phyloP scores from a whole-genome alignment of 208 protist genomes.

The Trypanosoma grayi region DNA sequence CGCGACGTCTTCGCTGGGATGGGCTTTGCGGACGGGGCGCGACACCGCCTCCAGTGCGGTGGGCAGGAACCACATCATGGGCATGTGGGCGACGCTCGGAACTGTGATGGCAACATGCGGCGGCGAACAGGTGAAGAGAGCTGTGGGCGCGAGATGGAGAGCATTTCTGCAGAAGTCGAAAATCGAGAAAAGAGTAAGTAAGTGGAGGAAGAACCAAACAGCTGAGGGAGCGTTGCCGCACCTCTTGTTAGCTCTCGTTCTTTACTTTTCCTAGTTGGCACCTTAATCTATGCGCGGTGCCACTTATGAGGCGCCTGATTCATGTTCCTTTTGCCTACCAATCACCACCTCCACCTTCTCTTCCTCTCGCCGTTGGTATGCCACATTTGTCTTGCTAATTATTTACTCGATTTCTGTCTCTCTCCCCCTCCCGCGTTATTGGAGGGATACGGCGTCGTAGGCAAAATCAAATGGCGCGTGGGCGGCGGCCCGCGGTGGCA shows the following conservation, averaged over 20 bases:
- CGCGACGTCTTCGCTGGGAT: constrained; percentile 5
- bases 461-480: not conserved
- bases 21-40: not conserved
- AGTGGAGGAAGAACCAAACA: too few species aligned
- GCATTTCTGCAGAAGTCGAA: not conserved
- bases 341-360: too few species aligned
- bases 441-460: not conserved
- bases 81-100: too few species aligned
- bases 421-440: not conserved
- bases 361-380: too few species aligned
- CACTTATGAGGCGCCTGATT: too few species aligned
- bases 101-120: not conserved
- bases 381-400: not conserved
- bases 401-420: constrained; percentile 7
- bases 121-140: not conserved
- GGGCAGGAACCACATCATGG: too few species aligned
- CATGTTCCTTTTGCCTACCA: too few species aligned
- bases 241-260: too few species aligned
- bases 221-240: too few species aligned
- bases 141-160: constrained; percentile 5
- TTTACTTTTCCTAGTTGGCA: too few species aligned
- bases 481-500: not conserved
- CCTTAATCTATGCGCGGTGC: too few species aligned
- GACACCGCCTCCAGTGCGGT: not conserved
- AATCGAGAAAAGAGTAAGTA: not conserved